Evolutionary conservation across 371 early-diverging fungal genomes (phyloP).

Genomic region (Parasitella parasitica): DNA sequence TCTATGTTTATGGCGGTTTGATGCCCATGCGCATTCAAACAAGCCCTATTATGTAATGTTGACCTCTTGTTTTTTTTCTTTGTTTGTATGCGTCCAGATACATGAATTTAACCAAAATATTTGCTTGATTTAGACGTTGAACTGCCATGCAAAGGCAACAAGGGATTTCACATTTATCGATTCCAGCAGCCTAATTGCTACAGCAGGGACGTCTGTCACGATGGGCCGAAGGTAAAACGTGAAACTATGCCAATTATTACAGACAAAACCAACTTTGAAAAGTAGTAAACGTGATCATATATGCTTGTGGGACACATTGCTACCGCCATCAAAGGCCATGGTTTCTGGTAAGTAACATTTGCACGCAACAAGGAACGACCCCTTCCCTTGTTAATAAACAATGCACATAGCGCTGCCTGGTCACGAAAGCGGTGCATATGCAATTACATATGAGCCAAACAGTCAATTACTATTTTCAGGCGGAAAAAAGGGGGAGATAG

Average conservation of each 20-base stretch:
- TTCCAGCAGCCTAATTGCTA: conserved; percentile 72
- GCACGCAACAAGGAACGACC: too few species aligned
- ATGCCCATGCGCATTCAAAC: conserved; percentile 62
- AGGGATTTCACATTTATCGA: conserved; percentile 74
- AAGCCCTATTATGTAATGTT: conserved; percentile 54
- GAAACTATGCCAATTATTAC: too few species aligned
- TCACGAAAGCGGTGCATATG: conserved; percentile 65
- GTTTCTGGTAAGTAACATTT: conserved; percentile 48
- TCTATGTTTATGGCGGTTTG: conserved; percentile 73
- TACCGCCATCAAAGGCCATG: conserved; percentile 63
- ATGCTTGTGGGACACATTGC: conserved; percentile 75
- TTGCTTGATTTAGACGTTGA: conserved; percentile 31
- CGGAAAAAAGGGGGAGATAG: conserved; percentile 80
- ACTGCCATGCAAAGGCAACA: conserved; percentile 66
- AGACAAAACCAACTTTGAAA: background rate
- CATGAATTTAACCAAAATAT: background rate
- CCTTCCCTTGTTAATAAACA: background rate
- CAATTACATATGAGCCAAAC: conserved; percentile 62
- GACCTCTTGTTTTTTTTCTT: background rate
- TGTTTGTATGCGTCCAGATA: background rate
- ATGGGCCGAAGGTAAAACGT: conserved; percentile 61
- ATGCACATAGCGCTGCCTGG: conserved; percentile 36
- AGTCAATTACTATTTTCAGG: conserved; percentile 70
- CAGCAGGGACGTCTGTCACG: conserved; percentile 67
- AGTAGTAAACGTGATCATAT: conserved; percentile 54